phyloP scores from a whole-genome alignment of 768 basidiomycete species.

The Termitomyces sp. region DNA sequence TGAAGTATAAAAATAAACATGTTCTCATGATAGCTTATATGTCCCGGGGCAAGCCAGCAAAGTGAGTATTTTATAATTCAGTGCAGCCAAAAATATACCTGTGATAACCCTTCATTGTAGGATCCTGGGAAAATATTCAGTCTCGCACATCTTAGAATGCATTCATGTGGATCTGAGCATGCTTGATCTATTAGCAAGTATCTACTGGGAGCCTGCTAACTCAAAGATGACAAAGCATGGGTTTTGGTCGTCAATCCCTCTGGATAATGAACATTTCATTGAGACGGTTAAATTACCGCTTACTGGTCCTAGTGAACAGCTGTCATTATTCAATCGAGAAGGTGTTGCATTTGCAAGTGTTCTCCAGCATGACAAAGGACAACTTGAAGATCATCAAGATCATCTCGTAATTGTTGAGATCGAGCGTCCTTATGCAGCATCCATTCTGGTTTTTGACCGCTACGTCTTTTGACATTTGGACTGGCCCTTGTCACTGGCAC shows the following conservation, averaged over 20 bases:
- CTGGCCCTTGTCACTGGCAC: neutral
- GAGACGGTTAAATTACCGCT: neutral
- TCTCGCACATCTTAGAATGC: slow-evolving; percentile 45
- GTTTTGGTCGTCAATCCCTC: neutral
- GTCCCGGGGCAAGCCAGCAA: slow-evolving; percentile 11
- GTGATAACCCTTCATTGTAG: slow-evolving; percentile 24
- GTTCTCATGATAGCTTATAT: slow-evolving; percentile 57
- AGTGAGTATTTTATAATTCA: slow-evolving; percentile 10
- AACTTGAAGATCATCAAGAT: neutral
- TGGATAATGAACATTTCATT: neutral
- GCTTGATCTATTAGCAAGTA: slow-evolving; percentile 39
- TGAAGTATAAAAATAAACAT: slow-evolving; percentile 37
- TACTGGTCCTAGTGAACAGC: neutral
- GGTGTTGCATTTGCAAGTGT: neutral
- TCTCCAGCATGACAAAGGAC: neutral
- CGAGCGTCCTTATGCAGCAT: neutral
- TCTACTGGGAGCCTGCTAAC: neutral
- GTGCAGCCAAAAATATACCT: neutral
- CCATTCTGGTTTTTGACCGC: neutral
- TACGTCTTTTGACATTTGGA: neutral
- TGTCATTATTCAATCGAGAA: neutral
- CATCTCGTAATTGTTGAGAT: neutral
- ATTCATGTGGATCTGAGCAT: slow-evolving; percentile 36
- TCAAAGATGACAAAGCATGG: neutral
- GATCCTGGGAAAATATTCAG: slow-evolving; percentile 20